Evolutionary conservation across 306 rosid species (phyloP), one percentile per base, ranked within the genome.

Genomic region (Luffa acutangula): DNA sequence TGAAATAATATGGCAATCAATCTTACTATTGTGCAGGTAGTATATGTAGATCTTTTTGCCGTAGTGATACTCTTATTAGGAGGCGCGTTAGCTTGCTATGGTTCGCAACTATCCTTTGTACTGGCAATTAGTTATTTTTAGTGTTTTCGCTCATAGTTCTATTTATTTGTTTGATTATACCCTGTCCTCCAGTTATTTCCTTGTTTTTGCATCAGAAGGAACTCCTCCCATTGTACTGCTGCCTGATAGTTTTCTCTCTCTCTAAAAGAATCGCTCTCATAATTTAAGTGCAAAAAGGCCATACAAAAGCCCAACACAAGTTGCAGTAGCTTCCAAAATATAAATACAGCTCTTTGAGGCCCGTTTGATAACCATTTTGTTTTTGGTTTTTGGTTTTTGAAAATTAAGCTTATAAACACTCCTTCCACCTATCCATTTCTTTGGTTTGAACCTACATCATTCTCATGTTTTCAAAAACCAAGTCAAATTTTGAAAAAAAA

Each of bases 11-110:
- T 45, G 57, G 56, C 20, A 21, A 71, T 79, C 57, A 86, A 51
- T 81, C 79, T 72, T 82, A 76, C 80, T 51, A 54, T 85, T 71
- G 65, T 89, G 90, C 97, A 95, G 99, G 97, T 91, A 72, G 97
- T 91, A 72, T 95, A 95, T 81, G 86, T 89, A 78, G 90, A 90
- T 83, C 53, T 90, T 81, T 85, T 90, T 84, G 93, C 97, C 13
- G 62, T 84, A 51, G 93, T 75, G 57, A 89, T 83, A 72, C 94
- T 95, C 83, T 36, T 93, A 80, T 82, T 93, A 80, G 97, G 88
- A 69, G 97, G 88, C 82, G 97, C 96, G 51, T 81, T 95, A 67
- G 97, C 96, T 18, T 91, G 90, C 83, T 95, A 95, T 77, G 99
- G 99, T 89, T 79, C 83, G 77, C 14, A 72, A 21, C 58, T 46